These are phyloP conservation scores for Vigna reflexopilosa DNA, from an alignment of 306 rosid species.

Conservation along the genomic window DNA sequence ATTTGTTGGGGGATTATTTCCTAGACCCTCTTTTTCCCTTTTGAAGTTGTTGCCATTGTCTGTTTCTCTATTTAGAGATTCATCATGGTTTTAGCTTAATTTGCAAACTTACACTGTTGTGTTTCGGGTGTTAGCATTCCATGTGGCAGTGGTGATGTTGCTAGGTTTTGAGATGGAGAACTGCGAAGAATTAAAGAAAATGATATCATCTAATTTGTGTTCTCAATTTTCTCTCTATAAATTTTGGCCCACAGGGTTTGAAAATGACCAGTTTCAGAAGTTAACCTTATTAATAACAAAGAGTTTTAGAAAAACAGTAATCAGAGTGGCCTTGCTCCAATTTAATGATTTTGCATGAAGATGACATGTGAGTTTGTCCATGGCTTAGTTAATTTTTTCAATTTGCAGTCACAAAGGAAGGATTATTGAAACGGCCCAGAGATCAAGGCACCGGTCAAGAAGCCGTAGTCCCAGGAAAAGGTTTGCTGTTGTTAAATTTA, in stretches of 20 bases:
- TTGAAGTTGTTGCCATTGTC: background rate
- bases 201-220: background rate
- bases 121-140: background rate
- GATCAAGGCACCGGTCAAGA: constrained; percentile 66
- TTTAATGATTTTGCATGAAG: background rate
- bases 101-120: background rate
- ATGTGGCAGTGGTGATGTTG: background rate
- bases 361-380: background rate
- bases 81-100: background rate
- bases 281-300: background rate
- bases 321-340: background rate
- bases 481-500: constrained; percentile 42
- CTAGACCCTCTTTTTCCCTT: background rate
- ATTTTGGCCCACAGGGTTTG: background rate
- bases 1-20: background rate
- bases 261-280: background rate
- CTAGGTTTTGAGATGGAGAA: background rate
- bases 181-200: background rate
- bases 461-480: constrained; percentile 85
- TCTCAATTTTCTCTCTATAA: background rate
- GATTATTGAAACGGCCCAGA: constrained; percentile 63
- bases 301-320: background rate
- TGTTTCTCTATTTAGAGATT: background rate
- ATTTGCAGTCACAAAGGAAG: constrained; percentile 81
- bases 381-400: constrained; percentile 37